Evolutionary conservation across 176 grass and related monocot genomes (phyloP).

Genomic region (Carex scoparia): DNA sequence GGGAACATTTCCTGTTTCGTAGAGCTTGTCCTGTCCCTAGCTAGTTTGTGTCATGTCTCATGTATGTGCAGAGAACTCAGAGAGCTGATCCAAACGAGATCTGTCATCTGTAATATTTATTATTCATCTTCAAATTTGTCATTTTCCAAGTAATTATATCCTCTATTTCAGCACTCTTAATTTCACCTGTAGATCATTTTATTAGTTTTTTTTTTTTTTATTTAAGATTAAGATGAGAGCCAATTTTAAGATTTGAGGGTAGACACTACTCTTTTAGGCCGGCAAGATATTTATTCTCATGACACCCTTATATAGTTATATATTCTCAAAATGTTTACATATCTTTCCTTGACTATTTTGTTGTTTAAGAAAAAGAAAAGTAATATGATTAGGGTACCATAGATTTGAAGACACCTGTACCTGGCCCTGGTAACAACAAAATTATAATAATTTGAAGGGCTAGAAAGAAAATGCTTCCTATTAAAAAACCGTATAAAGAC

Average conservation of each 20-base stretch:
- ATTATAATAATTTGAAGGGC: not conserved
- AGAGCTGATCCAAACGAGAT: slow-evolving; percentile 12
- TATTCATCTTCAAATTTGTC: slow-evolving; percentile 11
- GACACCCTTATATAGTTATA: not conserved
- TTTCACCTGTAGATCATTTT: not conserved
- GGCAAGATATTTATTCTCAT: slow-evolving; percentile 12
- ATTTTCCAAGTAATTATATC: not conserved
- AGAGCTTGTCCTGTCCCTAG: not conserved
- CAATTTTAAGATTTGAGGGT: not conserved
- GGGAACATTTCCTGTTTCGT: not conserved
- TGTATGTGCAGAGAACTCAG: not conserved
- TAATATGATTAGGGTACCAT: not conserved
- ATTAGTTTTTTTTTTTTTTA: too few relatives aligned
- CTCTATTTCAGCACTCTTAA: not conserved
- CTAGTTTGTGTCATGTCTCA: not conserved
- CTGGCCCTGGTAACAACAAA: not conserved
- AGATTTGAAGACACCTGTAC: not conserved
- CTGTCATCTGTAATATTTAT: not conserved
- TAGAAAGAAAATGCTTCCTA: not conserved
- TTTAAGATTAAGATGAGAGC: not conserved
- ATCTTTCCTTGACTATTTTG: not conserved
- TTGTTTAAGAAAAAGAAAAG: not conserved
- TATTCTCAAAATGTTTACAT: not conserved
- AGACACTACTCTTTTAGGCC: slow-evolving; percentile 1
- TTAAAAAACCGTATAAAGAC: slow-evolving; percentile 24